Evolutionary conservation across 202 grass and related monocot species (phyloP).

Genomic region (Carex arenaria): DNA sequence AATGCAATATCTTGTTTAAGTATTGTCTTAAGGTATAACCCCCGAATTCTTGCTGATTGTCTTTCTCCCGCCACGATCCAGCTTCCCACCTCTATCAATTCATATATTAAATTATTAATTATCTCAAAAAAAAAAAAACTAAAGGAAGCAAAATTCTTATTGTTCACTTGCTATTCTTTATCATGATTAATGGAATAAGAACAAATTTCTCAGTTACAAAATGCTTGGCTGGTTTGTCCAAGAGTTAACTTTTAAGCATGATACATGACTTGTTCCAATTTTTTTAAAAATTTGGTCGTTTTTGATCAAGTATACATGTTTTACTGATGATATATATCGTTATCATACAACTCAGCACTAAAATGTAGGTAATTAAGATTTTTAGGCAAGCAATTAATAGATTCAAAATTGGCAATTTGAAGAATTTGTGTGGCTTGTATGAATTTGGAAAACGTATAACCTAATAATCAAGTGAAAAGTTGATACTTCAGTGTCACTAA

Average conservation of each 20-base stretch:
- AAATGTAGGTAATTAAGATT: too few relatives aligned
- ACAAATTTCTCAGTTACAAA: neutral
- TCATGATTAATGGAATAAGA: neutral
- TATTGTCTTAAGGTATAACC: slow-evolving; percentile 69
- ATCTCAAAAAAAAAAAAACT: slow-evolving; percentile 5
- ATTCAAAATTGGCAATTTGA: too few relatives aligned
- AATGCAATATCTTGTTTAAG: slow-evolving; percentile 69
- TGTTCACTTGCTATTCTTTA: neutral
- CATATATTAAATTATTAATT: slow-evolving; percentile 2
- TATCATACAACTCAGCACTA: too few relatives aligned
- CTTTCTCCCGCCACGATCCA: slow-evolving; percentile 80
- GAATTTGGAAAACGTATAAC: neutral
- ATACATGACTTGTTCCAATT: too few relatives aligned
- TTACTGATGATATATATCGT: too few relatives aligned
- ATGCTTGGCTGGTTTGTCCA: neutral
- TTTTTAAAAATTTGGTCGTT: too few relatives aligned
- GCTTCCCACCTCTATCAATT: slow-evolving; percentile 54
- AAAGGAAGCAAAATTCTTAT: slow-evolving; percentile 5
- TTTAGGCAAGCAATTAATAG: too few relatives aligned
- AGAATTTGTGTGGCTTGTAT: neutral
- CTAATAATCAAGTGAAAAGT: neutral
- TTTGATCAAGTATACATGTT: too few relatives aligned
- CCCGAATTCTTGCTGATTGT: slow-evolving; percentile 67
- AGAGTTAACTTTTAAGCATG: too few relatives aligned
- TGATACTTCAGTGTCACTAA: neutral